phyloP scores from a whole-genome alignment of 345 rosid genomes.

The Populus euphratica region DNA sequence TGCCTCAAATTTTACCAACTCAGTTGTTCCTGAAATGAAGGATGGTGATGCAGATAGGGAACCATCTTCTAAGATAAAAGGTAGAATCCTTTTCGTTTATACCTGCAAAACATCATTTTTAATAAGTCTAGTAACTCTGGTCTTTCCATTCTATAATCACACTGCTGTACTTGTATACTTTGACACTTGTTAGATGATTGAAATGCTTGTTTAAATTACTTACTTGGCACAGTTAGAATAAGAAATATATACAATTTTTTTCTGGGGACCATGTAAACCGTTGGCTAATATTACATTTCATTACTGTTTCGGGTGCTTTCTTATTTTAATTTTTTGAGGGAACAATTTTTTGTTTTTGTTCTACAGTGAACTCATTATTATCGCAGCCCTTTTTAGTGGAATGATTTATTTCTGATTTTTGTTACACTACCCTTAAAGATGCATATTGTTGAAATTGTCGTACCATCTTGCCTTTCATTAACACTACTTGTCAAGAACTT shows the following conservation, averaged over 20 bases:
- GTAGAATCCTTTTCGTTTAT: constrained; percentile 17
- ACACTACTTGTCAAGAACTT: neutral
- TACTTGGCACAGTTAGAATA: neutral
- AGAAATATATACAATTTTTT: neutral
- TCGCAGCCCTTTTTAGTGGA: neutral
- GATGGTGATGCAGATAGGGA: constrained; percentile 8
- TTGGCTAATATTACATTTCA: neutral
- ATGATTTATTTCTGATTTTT: neutral
- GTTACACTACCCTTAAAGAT: neutral
- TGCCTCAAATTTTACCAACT: constrained; percentile 23
- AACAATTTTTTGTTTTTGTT: neutral
- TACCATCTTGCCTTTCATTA: neutral
- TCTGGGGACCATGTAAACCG: neutral
- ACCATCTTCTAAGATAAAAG: constrained; percentile 34
- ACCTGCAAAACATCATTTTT: neutral
- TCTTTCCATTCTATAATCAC: neutral
- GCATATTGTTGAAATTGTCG: neutral
- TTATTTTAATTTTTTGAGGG: neutral
- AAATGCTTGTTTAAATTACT: neutral
- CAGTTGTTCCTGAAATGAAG: constrained; percentile 14
- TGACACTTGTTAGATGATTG: neutral
- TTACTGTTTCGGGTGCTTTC: neutral
- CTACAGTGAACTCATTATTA: too few relatives aligned
- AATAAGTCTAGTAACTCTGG: neutral
- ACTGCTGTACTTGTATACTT: neutral